These are phyloP conservation scores for Talaromyces sp. DNA, from an alignment of 2,329 filamentous ascomycete genomes.

Conservation along the genomic window DNA sequence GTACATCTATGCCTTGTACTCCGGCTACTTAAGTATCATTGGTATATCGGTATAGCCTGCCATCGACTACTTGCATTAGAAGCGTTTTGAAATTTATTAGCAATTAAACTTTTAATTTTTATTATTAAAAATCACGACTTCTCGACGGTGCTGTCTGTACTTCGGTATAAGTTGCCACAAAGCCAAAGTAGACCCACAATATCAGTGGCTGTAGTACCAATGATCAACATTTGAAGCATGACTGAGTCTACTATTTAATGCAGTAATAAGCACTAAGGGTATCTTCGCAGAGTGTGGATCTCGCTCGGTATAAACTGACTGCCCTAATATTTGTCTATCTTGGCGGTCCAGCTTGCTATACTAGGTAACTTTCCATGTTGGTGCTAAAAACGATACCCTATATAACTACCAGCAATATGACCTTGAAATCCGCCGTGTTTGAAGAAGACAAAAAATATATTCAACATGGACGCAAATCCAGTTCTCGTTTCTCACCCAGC, in stretches of 20 bases:
- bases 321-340: neutral
- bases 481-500: constrained; percentile 1
- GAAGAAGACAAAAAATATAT: neutral
- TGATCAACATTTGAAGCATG: neutral
- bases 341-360: neutral
- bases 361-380: neutral
- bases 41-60: constrained; percentile 1
- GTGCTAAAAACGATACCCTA: neutral
- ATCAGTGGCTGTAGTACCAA: neutral
- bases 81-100: neutral
- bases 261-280: neutral
- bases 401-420: neutral
- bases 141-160: neutral
- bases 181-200: neutral
- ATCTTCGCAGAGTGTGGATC: neutral
- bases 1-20: neutral
- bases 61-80: neutral
- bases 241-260: neutral
- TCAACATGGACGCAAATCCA: neutral
- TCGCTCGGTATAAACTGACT: constrained; percentile 2
- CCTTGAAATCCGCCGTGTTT: neutral
- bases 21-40: neutral
- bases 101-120: neutral
- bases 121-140: neutral
- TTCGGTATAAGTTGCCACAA: constrained; percentile 1